Conservation (phyloP, 1,284 basidiomycete genomes). For the Tilletia indica region DNA sequence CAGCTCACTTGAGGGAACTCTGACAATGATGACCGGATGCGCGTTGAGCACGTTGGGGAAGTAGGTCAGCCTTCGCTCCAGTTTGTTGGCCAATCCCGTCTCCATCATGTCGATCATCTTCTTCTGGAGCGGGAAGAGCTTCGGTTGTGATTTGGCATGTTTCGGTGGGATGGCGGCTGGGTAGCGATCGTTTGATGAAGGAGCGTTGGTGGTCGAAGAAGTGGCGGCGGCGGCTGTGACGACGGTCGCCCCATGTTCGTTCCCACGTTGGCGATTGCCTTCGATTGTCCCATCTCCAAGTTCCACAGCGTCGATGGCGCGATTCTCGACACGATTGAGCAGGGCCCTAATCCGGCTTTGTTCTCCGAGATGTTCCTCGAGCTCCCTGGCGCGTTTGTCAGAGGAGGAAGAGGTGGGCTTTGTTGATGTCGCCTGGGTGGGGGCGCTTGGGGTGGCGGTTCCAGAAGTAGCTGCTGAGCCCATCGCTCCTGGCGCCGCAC, state of each 20-base stretch:
- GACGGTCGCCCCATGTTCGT: not conserved
- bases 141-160: not conserved
- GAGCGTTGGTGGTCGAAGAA: not conserved
- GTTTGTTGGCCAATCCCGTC: not conserved
- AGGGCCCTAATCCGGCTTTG: conserved; percentile 1
- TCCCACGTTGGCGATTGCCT: not conserved
- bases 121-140: conserved; percentile 5
- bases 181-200: not conserved
- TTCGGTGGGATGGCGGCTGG: not conserved
- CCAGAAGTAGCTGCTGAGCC: not conserved
- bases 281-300: not conserved
- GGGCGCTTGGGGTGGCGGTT: not conserved
- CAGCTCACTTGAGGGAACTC: not conserved
- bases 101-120: not conserved
- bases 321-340: not conserved
- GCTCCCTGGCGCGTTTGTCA: not conserved
- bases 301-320: not conserved
- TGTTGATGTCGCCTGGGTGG: not conserved
- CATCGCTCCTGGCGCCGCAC: not conserved
- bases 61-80: conserved; percentile 6
- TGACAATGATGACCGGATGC: conserved; percentile 17
- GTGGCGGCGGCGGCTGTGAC: not conserved
- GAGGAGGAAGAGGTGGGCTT: not conserved
- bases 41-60: conserved; percentile 15
- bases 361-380: not conserved